These are phyloP conservation scores for Tetrapisispora nanseiensis DNA, from an alignment of 805 yeast species.

Conservation along the genomic window DNA sequence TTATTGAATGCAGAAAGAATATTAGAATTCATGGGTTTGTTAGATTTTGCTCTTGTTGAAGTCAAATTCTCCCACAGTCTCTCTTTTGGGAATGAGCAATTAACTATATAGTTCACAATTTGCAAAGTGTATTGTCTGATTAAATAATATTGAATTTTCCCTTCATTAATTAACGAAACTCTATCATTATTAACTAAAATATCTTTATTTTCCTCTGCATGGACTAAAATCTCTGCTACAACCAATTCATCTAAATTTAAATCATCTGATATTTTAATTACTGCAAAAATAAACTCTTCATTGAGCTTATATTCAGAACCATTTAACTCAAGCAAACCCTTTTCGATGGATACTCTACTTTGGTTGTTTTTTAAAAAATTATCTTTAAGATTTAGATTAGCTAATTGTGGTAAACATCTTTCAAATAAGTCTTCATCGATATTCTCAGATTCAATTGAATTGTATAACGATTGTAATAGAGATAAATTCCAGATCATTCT, in stretches of 20 bases:
- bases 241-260: constrained; percentile 68
- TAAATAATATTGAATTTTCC: constrained; percentile 55
- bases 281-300: constrained; percentile 50
- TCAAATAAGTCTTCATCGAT: constrained; percentile 19
- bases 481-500: constrained; percentile 22
- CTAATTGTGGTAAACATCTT: constrained; percentile 38
- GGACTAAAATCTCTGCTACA: constrained; percentile 54
- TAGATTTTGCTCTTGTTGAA: background rate
- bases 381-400: constrained; percentile 34
- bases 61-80: constrained; percentile 11
- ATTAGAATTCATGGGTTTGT: constrained; percentile 2
- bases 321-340: constrained; percentile 38
- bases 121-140: constrained; percentile 69
- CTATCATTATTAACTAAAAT: constrained; percentile 10
- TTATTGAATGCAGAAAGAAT: constrained; percentile 46
- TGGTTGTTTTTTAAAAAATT: constrained; percentile 33
- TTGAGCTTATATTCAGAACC: constrained; percentile 45
- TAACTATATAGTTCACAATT: constrained; percentile 38
- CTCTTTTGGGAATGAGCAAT: constrained; percentile 14
- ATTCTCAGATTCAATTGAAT: constrained; percentile 32
- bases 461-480: constrained; percentile 37
- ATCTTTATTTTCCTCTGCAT: constrained; percentile 15
- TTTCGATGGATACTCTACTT: constrained; percentile 39
- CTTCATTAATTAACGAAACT: constrained; percentile 43
- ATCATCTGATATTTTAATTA: constrained; percentile 50